Evolutionary conservation across 768 basidiomycete species (phyloP).

Genomic region (Hypholoma sublateritium): DNA sequence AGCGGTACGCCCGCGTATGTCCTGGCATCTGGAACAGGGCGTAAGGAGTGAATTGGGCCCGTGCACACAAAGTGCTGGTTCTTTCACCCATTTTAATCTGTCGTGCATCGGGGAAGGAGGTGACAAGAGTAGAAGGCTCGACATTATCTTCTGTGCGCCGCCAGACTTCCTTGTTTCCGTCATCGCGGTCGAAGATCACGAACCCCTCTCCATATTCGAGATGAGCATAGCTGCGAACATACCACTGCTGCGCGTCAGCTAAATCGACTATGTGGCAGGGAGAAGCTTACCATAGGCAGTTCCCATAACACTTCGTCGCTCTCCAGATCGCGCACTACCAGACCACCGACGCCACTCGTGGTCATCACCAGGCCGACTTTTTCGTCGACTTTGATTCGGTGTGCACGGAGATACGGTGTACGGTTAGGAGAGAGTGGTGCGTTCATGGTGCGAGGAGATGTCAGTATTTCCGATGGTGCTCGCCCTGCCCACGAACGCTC

Average conservation of each 20-base stretch:
- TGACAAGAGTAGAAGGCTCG: background rate
- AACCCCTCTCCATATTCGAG: slow-evolving; percentile 74
- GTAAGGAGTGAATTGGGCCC: slow-evolving; percentile 64
- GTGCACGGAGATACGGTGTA: slow-evolving; percentile 45
- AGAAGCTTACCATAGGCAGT: slow-evolving; percentile 47
- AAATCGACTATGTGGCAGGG: background rate
- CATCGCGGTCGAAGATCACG: slow-evolving; percentile 64
- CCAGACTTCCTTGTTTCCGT: slow-evolving; percentile 72
- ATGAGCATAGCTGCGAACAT: slow-evolving; percentile 61
- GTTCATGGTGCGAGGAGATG: slow-evolving; percentile 10
- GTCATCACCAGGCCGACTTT: slow-evolving; percentile 56
- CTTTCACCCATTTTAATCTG: slow-evolving; percentile 9
- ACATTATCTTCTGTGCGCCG: slow-evolving; percentile 37
- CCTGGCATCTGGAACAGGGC: slow-evolving; percentile 51
- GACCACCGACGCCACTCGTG: slow-evolving; percentile 53
- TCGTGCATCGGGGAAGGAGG: slow-evolving; percentile 11
- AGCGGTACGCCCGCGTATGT: slow-evolving; percentile 54
- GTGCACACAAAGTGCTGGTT: background rate
- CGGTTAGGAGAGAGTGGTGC: slow-evolving; percentile 27
- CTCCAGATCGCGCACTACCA: slow-evolving; percentile 57
- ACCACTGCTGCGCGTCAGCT: slow-evolving; percentile 29
- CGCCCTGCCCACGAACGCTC: slow-evolving; percentile 56
- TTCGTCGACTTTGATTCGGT: slow-evolving; percentile 80
- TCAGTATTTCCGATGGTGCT: slow-evolving; percentile 33
- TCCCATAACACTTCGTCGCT: slow-evolving; percentile 56